phyloP scores from a whole-genome alignment of 306 rosid genomes.

The Datisca glomerata region DNA sequence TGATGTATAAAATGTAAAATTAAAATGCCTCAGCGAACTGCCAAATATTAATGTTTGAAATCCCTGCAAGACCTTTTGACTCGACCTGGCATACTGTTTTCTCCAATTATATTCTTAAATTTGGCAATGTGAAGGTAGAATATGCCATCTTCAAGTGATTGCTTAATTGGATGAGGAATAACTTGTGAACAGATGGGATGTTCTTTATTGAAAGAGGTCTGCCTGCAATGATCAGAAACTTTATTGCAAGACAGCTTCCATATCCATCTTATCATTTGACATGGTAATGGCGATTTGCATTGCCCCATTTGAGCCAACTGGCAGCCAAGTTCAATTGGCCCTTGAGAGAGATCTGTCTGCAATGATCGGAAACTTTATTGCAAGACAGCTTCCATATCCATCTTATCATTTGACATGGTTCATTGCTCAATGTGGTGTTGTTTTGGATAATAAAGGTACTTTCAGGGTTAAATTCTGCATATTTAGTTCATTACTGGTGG shows the following conservation, averaged over 20 bases:
- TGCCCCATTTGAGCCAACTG: constrained; percentile 91
- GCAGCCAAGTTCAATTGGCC: constrained; percentile 97
- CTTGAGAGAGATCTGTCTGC: constrained; percentile 99
- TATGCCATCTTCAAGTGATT: background rate
- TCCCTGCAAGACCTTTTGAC: no score
- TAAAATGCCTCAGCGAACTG: no score
- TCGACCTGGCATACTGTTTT: no score
- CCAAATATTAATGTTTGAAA: no score
- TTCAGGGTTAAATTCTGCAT: constrained; percentile 1
- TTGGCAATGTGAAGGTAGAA: background rate
- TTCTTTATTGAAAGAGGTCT: constrained; percentile 86
- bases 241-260: constrained; percentile 72
- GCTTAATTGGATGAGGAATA: background rate
- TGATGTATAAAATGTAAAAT: no score
- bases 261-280: constrained; percentile 85
- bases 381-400: constrained; percentile 88
- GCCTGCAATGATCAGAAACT: constrained; percentile 94
- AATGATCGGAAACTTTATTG: constrained; percentile 66
- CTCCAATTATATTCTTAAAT: background rate
- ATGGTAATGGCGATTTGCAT: constrained; percentile 89
- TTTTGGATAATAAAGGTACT: constrained; percentile 81
- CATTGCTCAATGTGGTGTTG: constrained; percentile 91
- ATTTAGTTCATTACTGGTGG: background rate
- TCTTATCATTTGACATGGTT: constrained; percentile 90
- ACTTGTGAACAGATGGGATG: constrained; percentile 42